phyloP scores from a whole-genome alignment of 2,329 filamentous ascomycete genomes.

The Penicillium sclerotigenum region DNA sequence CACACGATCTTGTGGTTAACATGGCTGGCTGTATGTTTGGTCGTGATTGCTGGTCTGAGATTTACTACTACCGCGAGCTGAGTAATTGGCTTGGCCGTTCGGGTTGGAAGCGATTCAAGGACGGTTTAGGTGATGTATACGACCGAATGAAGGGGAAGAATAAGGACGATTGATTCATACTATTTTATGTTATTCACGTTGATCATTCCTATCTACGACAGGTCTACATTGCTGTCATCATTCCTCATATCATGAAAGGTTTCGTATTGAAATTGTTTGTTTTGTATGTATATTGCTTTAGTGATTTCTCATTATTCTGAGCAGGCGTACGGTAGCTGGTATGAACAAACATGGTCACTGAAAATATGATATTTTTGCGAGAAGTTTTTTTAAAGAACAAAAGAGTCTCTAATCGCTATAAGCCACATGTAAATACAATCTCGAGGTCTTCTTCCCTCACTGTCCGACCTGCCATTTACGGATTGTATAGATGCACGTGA shows the following conservation, averaged over 20 bases:
- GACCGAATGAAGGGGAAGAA: constrained; percentile 21
- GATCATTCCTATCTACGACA: neutral
- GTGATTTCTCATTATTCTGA: neutral
- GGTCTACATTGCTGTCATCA: neutral
- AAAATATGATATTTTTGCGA: neutral
- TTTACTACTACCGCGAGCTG: constrained; percentile 90
- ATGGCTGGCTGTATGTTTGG: constrained; percentile 99
- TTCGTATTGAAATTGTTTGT: neutral
- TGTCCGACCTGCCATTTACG: neutral
- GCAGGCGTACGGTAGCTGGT: neutral
- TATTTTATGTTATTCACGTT: neutral
- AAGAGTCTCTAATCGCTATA: rapidly evolving
- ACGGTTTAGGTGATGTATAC: constrained; percentile 23
- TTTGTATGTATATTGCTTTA: constrained; percentile 4
- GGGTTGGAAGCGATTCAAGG: constrained; percentile 65
- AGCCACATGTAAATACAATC: neutral
- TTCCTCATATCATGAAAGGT: neutral
- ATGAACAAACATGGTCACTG: neutral
- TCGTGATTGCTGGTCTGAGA: constrained; percentile 95
- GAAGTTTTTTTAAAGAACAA: rapidly evolving
- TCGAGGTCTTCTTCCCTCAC: neutral
- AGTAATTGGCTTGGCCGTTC: constrained; percentile 86
- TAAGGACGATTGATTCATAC: neutral
- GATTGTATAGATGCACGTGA: constrained; percentile 10
- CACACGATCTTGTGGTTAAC: constrained; percentile 91